Percentiles rank a stretch among this genome's conserved stretches.
Evolutionary conservation across 2,329 filamentous ascomycete species (phyloP).

Genomic region (Calonectria naviculata): DNA sequence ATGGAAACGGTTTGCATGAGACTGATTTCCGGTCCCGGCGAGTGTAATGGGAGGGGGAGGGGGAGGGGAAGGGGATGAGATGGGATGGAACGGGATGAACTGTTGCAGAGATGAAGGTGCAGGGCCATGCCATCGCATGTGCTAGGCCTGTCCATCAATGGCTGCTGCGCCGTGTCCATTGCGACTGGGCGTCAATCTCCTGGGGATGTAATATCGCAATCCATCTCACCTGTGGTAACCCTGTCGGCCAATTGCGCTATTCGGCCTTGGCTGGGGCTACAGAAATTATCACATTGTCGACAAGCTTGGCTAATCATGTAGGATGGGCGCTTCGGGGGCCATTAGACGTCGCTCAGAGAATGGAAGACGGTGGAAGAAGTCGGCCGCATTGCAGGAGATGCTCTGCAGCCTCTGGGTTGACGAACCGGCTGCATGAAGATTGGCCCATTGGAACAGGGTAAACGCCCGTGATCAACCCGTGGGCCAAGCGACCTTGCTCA

Average conservation of each 20-base stretch:
- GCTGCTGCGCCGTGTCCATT: slow-evolving; percentile 15
- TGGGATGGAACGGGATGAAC: slow-evolving; percentile 21
- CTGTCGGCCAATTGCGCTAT: slow-evolving; percentile 36
- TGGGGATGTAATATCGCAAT: slow-evolving; percentile 27
- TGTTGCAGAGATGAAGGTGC: not conserved
- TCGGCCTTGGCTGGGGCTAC: slow-evolving; percentile 25
- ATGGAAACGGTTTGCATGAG: slow-evolving; percentile 17
- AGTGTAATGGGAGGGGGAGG: not conserved
- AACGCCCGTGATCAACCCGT: slow-evolving; percentile 14
- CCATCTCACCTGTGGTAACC: slow-evolving; percentile 33
- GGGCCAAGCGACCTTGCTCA: slow-evolving; percentile 10
- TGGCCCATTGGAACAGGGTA: not conserved
- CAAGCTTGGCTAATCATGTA: slow-evolving; percentile 1
- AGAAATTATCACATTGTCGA: slow-evolving; percentile 33
- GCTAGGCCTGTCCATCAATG: not conserved
- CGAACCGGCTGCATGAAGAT: slow-evolving; percentile 18
- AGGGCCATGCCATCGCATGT: not conserved
- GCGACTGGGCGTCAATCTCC: slow-evolving; percentile 7
- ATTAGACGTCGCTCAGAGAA: not conserved
- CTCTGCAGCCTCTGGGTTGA: not conserved
- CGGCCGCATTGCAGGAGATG: not conserved
- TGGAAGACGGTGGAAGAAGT: not conserved
- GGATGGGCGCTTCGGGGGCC: not conserved
- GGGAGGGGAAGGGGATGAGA: not conserved
- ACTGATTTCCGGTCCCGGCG: not conserved